Evolutionary conservation across 2,329 filamentous ascomycete genomes (phyloP).

Genomic region (Colletotrichum karsti): DNA sequence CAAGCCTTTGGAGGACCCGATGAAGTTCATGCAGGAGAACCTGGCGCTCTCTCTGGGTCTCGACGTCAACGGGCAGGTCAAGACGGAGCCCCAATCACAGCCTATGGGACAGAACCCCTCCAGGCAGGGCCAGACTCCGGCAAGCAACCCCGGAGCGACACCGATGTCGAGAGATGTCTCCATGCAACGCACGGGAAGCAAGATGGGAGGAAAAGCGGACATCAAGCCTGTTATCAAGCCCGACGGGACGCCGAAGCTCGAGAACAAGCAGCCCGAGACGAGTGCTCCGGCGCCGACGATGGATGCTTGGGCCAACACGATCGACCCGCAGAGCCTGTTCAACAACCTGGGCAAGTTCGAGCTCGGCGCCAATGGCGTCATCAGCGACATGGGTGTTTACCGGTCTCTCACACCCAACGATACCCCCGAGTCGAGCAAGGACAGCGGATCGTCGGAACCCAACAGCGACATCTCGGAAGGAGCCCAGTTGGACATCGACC

Average conservation of each 20-base stretch:
- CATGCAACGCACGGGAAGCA: constrained; percentile 60
- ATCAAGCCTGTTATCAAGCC: constrained; percentile 39
- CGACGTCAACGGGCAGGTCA: constrained; percentile 57
- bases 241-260: constrained; percentile 32
- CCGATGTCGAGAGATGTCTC: constrained; percentile 61
- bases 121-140: constrained; percentile 58
- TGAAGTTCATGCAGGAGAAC: constrained; percentile 60
- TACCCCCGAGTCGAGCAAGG: constrained; percentile 71
- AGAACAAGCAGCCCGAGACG: constrained; percentile 41
- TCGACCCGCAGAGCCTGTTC: constrained; percentile 54
- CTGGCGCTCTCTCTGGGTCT: constrained; percentile 59
- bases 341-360: constrained; percentile 50
- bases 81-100: constrained; percentile 43
- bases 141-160: constrained; percentile 49
- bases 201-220: constrained; percentile 50
- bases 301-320: constrained; percentile 45
- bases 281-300: constrained; percentile 28
- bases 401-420: constrained; percentile 67
- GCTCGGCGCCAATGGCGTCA: constrained; percentile 52
- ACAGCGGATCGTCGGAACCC: constrained; percentile 66
- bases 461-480: constrained; percentile 70
- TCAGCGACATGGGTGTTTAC: constrained; percentile 63
- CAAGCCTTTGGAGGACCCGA: constrained; percentile 62
- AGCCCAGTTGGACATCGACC: constrained; percentile 60
- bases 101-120: constrained; percentile 52